Evolutionary conservation across 139 green algal genomes (phyloP).

Genomic region (Chlamydomonas urium): DNA sequence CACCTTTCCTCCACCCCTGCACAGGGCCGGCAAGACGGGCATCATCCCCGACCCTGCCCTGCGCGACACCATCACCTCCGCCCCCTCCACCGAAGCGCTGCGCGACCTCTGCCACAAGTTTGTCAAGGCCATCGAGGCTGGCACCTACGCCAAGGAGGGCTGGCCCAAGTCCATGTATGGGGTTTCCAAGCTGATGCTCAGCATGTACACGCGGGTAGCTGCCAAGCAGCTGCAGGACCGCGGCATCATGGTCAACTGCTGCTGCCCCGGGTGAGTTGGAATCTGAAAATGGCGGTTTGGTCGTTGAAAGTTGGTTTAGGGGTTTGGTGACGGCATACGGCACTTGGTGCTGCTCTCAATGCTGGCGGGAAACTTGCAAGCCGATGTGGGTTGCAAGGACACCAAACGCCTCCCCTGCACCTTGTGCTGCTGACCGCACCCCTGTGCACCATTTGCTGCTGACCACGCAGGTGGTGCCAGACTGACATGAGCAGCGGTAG

Average conservation of each 20-base stretch:
- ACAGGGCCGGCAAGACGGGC: conserved; percentile 5
- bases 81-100: background rate
- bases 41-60: background rate
- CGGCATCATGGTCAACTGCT: conserved; percentile 43
- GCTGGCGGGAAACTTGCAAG: too few relatives aligned
- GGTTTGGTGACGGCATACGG: too few relatives aligned
- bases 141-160: conserved; percentile 3
- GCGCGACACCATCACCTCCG: background rate
- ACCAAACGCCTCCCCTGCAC: too few relatives aligned
- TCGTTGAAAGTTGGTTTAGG: too few relatives aligned
- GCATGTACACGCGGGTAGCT: conserved; percentile 51
- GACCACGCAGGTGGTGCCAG: conserved; percentile 21
- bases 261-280: conserved; percentile 51
- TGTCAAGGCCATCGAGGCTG: conserved; percentile 6
- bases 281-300: too few relatives aligned
- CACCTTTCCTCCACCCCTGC: background rate
- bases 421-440: too few relatives aligned
- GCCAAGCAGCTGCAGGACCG: conserved; percentile 36
- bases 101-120: background rate
- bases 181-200: conserved; percentile 52
- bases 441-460: too few relatives aligned
- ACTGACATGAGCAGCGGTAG: conserved; percentile 50
- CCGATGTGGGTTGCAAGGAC: too few relatives aligned
- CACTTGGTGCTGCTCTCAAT: too few relatives aligned
- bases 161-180: conserved; percentile 38